Percentiles rank a stretch among this genome's conserved stretches.
phyloP scores from a whole-genome alignment of 352 stramenopile genomes.

The Aphanomyces stellatus region DNA sequence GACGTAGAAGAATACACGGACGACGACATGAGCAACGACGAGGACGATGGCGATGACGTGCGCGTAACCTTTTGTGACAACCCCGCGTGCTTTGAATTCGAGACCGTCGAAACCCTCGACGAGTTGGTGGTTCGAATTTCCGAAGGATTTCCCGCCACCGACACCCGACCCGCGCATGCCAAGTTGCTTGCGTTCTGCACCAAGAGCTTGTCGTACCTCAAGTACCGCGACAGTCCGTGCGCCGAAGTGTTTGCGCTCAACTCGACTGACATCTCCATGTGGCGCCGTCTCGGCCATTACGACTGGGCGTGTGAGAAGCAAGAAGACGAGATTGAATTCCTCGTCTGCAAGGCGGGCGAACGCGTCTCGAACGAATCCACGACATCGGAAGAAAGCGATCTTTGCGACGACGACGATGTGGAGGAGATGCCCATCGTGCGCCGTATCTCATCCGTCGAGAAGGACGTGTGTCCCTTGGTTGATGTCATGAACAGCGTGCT shows the following conservation, averaged over 20 bases:
- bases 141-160: background rate
- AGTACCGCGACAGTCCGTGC: slow-evolving; percentile 17
- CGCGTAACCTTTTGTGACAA: background rate
- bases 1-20: too few species aligned
- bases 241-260: slow-evolving; percentile 14
- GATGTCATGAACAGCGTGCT: slow-evolving; percentile 11
- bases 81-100: background rate
- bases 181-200: slow-evolving; percentile 14
- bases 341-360: background rate
- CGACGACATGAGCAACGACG: too few species aligned
- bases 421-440: background rate
- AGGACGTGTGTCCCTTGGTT: background rate
- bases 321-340: background rate
- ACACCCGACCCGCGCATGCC: slow-evolving; percentile 1
- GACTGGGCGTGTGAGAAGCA: background rate
- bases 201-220: slow-evolving; percentile 14
- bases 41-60: background rate
- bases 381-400: background rate
- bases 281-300: slow-evolving; percentile 4
- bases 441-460: background rate
- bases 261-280: slow-evolving; percentile 15
- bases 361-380: slow-evolving; percentile 3
- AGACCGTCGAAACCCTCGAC: slow-evolving; percentile 3
- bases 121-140: slow-evolving; percentile 10
- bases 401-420: background rate